Percentiles rank a stretch among this genome's conserved stretches.
Evolutionary conservation across 2,329 filamentous ascomycete species (phyloP).

Genomic region (Byssothecium circinans): DNA sequence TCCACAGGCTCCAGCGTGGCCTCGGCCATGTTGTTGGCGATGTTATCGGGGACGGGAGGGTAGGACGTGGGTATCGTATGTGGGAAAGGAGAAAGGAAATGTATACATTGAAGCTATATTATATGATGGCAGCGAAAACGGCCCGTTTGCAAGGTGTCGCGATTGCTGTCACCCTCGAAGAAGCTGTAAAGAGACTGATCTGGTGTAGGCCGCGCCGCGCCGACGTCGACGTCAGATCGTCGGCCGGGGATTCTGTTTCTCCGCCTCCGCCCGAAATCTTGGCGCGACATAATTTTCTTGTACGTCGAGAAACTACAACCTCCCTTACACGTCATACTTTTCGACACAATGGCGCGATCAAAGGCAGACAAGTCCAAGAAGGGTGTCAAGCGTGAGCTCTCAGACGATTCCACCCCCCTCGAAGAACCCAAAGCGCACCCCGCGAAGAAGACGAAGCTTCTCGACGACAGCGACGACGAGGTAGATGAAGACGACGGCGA

Average conservation of each 20-base stretch:
- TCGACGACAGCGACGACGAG: constrained; percentile 41
- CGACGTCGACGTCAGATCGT: constrained; percentile 13
- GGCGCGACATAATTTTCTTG: constrained; percentile 27
- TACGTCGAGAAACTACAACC: too few relatives aligned
- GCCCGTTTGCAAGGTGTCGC: constrained; percentile 6
- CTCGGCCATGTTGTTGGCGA: constrained; percentile 39
- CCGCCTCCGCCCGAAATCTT: constrained; percentile 23
- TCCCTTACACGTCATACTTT: background rate
- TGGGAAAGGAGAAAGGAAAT: constrained; percentile 5
- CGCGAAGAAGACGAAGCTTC: constrained; percentile 39
- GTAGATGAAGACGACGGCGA: constrained; percentile 31
- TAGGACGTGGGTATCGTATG: constrained; percentile 13
- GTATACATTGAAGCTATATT: constrained; percentile 22
- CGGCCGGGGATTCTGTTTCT: constrained; percentile 11
- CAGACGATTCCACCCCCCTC: constrained; percentile 14
- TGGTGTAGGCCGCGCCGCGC: constrained; percentile 1
- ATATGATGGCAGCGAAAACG: constrained; percentile 15
- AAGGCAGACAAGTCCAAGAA: constrained; percentile 28
- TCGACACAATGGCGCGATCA: constrained; percentile 24
- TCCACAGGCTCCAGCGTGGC: constrained; percentile 44
- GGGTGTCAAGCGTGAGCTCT: constrained; percentile 27
- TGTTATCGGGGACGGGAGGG: constrained; percentile 11
- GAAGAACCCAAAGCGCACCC: constrained; percentile 27
- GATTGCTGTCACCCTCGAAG: too few relatives aligned
- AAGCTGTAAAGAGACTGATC: too few relatives aligned